Conservation (phyloP, 352 stramenopile species). For the Chrysophaeum taylorii region DNA sequence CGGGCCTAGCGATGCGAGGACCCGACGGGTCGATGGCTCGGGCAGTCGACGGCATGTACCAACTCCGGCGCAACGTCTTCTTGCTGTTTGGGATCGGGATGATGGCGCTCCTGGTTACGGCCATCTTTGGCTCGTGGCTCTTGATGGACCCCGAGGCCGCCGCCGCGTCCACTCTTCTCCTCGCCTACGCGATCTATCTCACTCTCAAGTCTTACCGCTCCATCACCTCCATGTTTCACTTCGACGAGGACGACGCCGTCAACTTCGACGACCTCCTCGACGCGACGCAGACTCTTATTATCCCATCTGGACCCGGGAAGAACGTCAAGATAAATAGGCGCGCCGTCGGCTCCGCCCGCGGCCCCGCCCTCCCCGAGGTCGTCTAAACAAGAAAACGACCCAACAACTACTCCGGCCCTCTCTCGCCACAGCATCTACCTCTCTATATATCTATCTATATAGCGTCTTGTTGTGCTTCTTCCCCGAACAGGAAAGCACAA, state of each 20-base stretch:
- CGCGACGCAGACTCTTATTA: slow-evolving; percentile 9
- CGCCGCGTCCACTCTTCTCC: neutral
- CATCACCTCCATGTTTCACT: slow-evolving; percentile 8
- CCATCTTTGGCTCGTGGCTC: slow-evolving; percentile 11
- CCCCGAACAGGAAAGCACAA: no score
- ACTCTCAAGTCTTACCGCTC: neutral
- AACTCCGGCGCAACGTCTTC: slow-evolving; percentile 3
- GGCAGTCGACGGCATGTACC: slow-evolving; percentile 13
- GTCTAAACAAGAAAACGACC: no score
- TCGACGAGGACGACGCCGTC: slow-evolving; percentile 10
- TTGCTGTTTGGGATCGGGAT: neutral
- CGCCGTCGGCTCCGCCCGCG: no score
- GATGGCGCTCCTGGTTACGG: slow-evolving; percentile 11
- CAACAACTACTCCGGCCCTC: no score
- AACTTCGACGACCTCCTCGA: slow-evolving; percentile 15
- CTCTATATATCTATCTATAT: no score
- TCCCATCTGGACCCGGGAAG: no score
- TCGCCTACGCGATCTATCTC: neutral
- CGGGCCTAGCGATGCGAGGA: slow-evolving; percentile 11
- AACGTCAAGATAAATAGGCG: no score
- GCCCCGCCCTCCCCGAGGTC: no score
- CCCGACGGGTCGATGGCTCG: slow-evolving; percentile 9
- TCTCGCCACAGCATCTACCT: no score
- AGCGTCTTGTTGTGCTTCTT: no score
- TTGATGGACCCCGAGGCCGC: slow-evolving; percentile 5